A percentile compares a stretch with the other conserved stretches of the same genome.
Conservation (phyloP, 345 rosid genomes). For the Arabis alpina region DNA sequence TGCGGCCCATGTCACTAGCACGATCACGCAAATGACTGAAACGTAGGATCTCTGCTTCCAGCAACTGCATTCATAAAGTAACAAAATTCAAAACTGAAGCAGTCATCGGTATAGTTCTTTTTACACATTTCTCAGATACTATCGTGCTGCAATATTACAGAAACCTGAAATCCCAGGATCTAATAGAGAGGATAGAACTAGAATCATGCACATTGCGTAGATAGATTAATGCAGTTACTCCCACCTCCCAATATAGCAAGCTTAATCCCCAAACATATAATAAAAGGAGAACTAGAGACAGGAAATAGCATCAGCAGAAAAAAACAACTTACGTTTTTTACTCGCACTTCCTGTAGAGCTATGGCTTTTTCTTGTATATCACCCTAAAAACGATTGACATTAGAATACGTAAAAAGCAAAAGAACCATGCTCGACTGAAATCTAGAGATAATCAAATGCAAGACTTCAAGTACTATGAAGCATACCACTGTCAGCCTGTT, state of each 20-base stretch:
- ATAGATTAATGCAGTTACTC: slow-evolving; percentile 12
- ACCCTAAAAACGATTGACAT: slow-evolving; percentile 62
- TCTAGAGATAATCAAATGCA: slow-evolving; percentile 8
- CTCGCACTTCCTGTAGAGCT: slow-evolving; percentile 89
- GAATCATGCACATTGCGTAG: slow-evolving; percentile 26
- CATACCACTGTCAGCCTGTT: slow-evolving; percentile 89
- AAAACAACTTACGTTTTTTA: slow-evolving; percentile 77
- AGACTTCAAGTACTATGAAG: slow-evolving; percentile 16
- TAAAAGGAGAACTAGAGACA: slow-evolving; percentile 3
- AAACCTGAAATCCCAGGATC: slow-evolving; percentile 15
- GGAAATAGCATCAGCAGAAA: slow-evolving; percentile 4
- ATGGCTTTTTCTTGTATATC: slow-evolving; percentile 92
- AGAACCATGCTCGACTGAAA: slow-evolving; percentile 3
- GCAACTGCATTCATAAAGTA: slow-evolving; percentile 60
- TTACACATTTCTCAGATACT: neutral
- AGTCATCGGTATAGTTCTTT: neutral
- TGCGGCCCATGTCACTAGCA: slow-evolving; percentile 92
- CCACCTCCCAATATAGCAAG: neutral
- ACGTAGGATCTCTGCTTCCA: slow-evolving; percentile 87
- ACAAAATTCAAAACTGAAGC: slow-evolving; percentile 15
- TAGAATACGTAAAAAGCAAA: slow-evolving; percentile 31
- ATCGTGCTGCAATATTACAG: neutral
- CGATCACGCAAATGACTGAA: slow-evolving; percentile 97
- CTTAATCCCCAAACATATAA: slow-evolving; percentile 19
- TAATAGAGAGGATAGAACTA: slow-evolving; percentile 24